Evolutionary conservation across 495 filamentous ascomycete genomes (phyloP).

Genomic region (Lasiosphaeria ovina): DNA sequence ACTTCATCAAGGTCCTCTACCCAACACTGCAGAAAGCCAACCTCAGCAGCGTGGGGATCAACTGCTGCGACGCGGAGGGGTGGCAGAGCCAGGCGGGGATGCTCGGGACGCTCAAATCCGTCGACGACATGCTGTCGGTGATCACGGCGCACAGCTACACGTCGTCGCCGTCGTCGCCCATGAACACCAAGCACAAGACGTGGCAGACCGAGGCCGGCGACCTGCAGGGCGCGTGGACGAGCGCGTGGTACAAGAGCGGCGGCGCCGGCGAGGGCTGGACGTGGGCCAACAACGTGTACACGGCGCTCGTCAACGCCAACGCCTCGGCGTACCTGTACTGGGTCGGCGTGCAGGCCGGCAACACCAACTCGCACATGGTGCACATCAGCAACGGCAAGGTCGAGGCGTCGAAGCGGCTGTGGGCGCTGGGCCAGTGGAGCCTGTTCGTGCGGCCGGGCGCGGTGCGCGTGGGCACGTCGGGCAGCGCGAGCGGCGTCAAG

Average conservation of each 20-base stretch:
- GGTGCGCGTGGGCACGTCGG: slow-evolving; percentile 37
- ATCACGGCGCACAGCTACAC: slow-evolving; percentile 51
- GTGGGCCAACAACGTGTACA: slow-evolving; percentile 54
- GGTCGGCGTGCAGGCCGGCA: slow-evolving; percentile 45
- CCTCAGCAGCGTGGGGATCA: slow-evolving; percentile 38
- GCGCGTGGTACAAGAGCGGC: slow-evolving; percentile 44
- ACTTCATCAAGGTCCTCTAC: slow-evolving; percentile 51
- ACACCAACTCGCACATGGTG: slow-evolving; percentile 43
- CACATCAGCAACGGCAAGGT: slow-evolving; percentile 32
- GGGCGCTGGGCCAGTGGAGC: slow-evolving; percentile 48
- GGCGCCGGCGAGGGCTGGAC: slow-evolving; percentile 46
- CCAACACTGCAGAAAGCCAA: slow-evolving; percentile 43
- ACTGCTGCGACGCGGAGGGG: slow-evolving; percentile 54
- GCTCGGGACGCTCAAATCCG: slow-evolving; percentile 41
- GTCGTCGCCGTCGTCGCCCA: slow-evolving; percentile 33
- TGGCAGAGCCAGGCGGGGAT: slow-evolving; percentile 43
- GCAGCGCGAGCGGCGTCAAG: slow-evolving; percentile 29
- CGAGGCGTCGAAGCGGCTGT: slow-evolving; percentile 42
- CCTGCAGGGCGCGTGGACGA: slow-evolving; percentile 42
- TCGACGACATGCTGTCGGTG: slow-evolving; percentile 37
- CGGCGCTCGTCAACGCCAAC: slow-evolving; percentile 41
- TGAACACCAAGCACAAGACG: slow-evolving; percentile 37
- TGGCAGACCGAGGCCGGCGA: slow-evolving; percentile 57
- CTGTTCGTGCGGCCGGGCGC: slow-evolving; percentile 49
- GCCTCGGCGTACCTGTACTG: slow-evolving; percentile 53